These are phyloP conservation scores for Trypanosoma platydactyli DNA, from an alignment of 208 protist species.

Conservation along the genomic window DNA sequence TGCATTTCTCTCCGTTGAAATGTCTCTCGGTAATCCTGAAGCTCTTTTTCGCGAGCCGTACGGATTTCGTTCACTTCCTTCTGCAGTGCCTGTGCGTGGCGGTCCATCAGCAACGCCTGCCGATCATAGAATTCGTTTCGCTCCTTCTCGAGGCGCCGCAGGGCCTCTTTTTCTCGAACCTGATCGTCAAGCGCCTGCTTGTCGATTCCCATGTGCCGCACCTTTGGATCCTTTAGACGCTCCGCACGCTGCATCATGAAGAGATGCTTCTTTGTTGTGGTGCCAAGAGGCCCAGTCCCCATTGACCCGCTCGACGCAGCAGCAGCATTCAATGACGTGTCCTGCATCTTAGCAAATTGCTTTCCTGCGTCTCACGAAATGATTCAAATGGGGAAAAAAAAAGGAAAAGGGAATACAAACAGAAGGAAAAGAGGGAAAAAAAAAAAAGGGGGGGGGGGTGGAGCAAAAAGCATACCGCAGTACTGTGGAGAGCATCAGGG, in stretches of 20 bases:
- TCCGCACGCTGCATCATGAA: constrained; percentile 89
- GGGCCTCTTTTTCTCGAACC: constrained; percentile 87
- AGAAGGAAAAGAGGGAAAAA: constrained; percentile 1
- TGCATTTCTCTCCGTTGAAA: constrained; percentile 85
- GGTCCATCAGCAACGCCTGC: constrained; percentile 87
- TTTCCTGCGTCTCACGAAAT: background rate
- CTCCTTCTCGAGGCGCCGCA: constrained; percentile 82
- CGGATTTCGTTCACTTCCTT: constrained; percentile 86
- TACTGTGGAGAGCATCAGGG: background rate
- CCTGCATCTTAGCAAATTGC: constrained; percentile 4
- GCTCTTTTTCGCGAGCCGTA: constrained; percentile 68
- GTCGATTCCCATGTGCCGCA: constrained; percentile 92
- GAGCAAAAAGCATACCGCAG: background rate
- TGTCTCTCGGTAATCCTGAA: constrained; percentile 83
- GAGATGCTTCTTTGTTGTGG: constrained; percentile 69
- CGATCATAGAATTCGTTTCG: constrained; percentile 86
- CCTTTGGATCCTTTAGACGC: constrained; percentile 89
- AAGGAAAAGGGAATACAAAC: background rate
- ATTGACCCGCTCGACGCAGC: background rate
- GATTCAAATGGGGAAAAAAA: background rate
- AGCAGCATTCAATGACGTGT: constrained; percentile 19
- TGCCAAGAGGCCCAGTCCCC: background rate
- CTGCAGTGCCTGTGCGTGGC: constrained; percentile 85
- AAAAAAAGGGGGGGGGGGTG: background rate
- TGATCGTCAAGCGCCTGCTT: constrained; percentile 88